A percentile compares a stretch with the other conserved stretches of the same genome.
These are phyloP conservation scores for Aureobasidium zeae DNA, from an alignment of 2,329 filamentous ascomycete genomes.

Conservation along the genomic window DNA sequence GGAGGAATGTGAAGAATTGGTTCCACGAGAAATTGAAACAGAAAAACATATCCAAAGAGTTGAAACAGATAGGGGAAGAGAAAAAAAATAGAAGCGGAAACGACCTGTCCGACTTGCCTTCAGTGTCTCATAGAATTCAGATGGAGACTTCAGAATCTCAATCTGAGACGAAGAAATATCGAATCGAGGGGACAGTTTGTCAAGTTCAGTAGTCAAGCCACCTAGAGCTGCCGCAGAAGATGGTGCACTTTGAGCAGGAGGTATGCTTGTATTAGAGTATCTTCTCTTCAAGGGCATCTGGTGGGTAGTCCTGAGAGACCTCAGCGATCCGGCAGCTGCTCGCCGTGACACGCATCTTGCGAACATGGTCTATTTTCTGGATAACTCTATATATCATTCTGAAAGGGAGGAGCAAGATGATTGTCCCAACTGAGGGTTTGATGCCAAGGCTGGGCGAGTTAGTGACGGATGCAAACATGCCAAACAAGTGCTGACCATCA, in stretches of 20 bases:
- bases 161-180: constrained; percentile 75
- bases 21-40: neutral
- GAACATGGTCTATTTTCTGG: constrained; percentile 8
- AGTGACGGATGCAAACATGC: constrained; percentile 2
- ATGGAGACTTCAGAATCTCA: constrained; percentile 65
- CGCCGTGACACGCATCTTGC: constrained; percentile 10
- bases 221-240: constrained; percentile 34
- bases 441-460: constrained; percentile 3
- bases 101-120: constrained; percentile 51
- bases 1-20: too few relatives aligned
- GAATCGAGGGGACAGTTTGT: constrained; percentile 84
- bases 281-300: constrained; percentile 5
- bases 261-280: constrained; percentile 11
- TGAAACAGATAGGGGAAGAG: too few relatives aligned
- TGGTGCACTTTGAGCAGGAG: neutral
- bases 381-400: neutral
- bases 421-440: neutral
- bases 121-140: constrained; percentile 84
- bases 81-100: neutral
- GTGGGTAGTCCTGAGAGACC: neutral
- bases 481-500: constrained; percentile 11
- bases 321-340: constrained; percentile 6
- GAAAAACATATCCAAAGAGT: neutral
- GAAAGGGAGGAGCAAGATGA: neutral
- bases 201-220: constrained; percentile 62